These are phyloP conservation scores for Verticillium isaacii DNA, from an alignment of 2,329 filamentous ascomycete species.

Conservation along the genomic window DNA sequence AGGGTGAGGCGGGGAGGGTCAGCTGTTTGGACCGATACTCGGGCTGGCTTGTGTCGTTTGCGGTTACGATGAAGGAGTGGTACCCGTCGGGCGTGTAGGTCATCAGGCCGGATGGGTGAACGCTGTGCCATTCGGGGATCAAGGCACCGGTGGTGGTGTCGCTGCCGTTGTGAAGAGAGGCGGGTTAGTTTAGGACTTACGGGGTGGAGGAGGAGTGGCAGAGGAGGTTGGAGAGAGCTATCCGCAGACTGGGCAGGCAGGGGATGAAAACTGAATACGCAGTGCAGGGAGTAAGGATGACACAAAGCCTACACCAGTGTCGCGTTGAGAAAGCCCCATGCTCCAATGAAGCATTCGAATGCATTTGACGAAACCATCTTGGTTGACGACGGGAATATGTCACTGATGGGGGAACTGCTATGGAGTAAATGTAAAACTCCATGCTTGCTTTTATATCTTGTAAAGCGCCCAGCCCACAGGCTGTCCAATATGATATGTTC, in stretches of 20 bases:
- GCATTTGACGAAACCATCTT: too few species aligned
- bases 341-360: constrained; percentile 1
- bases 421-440: too few species aligned
- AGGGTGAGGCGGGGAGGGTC: not conserved
- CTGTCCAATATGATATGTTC: too few species aligned
- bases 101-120: constrained; percentile 3
- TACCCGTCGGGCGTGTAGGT: constrained; percentile 2
- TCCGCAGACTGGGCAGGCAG: not conserved
- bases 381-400: too few species aligned
- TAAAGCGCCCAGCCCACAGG: too few species aligned
- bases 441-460: too few species aligned
- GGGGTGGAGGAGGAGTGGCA: too few species aligned
- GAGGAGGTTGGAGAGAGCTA: too few species aligned
- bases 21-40: constrained; percentile 3
- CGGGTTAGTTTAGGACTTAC: not conserved
- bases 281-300: not conserved
- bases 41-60: constrained; percentile 5
- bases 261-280: not conserved
- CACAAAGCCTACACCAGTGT: constrained; percentile 1
- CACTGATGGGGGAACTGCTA: too few species aligned
- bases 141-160: constrained; percentile 1
- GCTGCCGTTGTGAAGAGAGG: not conserved
- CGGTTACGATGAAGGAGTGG: constrained; percentile 5
- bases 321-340: constrained; percentile 6
- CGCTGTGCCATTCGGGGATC: constrained; percentile 7